Conservation (phyloP, 352 stramenopile species). For the Globisporangium takayamanum region DNA sequence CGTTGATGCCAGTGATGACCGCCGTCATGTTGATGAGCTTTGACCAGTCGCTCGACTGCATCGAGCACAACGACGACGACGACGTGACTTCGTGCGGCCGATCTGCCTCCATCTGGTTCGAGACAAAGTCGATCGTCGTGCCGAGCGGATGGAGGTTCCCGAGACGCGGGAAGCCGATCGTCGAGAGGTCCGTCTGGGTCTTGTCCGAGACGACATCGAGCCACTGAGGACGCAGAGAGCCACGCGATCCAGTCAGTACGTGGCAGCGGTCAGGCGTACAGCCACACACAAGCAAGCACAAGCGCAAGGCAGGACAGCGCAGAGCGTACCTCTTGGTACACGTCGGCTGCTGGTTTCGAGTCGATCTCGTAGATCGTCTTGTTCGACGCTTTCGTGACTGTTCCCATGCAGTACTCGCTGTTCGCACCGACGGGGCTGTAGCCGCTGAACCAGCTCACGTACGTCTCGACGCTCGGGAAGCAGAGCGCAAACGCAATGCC, state of each 20-base stretch:
- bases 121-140: conserved; percentile 75
- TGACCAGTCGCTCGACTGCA: conserved; percentile 79
- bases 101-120: conserved; percentile 64
- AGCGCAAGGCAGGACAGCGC: background rate
- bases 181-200: conserved; percentile 58
- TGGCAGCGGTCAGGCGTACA: background rate
- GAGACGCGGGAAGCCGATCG: conserved; percentile 73
- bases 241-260: background rate
- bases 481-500: conserved; percentile 77
- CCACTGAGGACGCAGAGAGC: conserved; percentile 31
- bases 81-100: conserved; percentile 43
- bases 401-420: conserved; percentile 80
- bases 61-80: conserved; percentile 58
- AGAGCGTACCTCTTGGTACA: conserved; percentile 66
- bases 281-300: background rate
- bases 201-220: conserved; percentile 75
- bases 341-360: conserved; percentile 67
- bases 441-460: conserved; percentile 83
- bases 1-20: conserved; percentile 82
- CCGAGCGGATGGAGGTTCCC: conserved; percentile 79
- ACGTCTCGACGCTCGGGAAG: conserved; percentile 82
- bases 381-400: conserved; percentile 78
- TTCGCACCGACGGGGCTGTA: conserved; percentile 73
- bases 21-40: conserved; percentile 83
- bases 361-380: conserved; percentile 87